Conservation (phyloP, 2,329 filamentous ascomycete species). For the Sarocladiaceae sp. region DNA sequence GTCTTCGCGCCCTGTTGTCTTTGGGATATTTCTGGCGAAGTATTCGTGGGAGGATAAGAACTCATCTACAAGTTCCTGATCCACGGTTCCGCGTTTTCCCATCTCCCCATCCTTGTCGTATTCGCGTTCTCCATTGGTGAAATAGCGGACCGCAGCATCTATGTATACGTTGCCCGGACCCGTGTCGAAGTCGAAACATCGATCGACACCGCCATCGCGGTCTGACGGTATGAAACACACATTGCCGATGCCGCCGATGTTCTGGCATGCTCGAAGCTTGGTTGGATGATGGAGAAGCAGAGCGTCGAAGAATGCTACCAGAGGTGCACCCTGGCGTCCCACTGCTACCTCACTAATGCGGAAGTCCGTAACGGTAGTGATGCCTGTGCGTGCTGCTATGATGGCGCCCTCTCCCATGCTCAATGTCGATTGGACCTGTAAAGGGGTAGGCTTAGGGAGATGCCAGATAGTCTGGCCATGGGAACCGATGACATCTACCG, state of each 20-base stretch:
- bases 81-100: conserved; percentile 42
- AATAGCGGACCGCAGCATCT: conserved; percentile 50
- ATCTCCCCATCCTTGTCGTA: conserved; percentile 49
- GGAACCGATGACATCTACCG: conserved; percentile 51
- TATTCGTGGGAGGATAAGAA: conserved; percentile 36
- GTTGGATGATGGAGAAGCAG: conserved; percentile 51
- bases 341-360: conserved; percentile 49
- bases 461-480: conserved; percentile 58
- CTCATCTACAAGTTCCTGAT: conserved; percentile 43
- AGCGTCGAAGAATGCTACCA: conserved; percentile 54
- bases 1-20: conserved; percentile 47
- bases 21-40: conserved; percentile 36
- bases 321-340: conserved; percentile 48
- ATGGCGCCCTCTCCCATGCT: conserved; percentile 55
- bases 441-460: conserved; percentile 45
- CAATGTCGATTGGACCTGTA: conserved; percentile 42
- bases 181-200: conserved; percentile 28
- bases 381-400: conserved; percentile 49
- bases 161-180: conserved; percentile 54
- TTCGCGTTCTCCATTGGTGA: conserved; percentile 43
- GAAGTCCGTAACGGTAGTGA: conserved; percentile 57
- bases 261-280: conserved; percentile 55
- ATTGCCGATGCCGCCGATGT: conserved; percentile 56
- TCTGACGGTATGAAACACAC: conserved; percentile 53
- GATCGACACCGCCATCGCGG: background rate